Evolutionary conservation across 192 early-diverging fungal genomes (phyloP).

Genomic region (Podila verticillata): DNA sequence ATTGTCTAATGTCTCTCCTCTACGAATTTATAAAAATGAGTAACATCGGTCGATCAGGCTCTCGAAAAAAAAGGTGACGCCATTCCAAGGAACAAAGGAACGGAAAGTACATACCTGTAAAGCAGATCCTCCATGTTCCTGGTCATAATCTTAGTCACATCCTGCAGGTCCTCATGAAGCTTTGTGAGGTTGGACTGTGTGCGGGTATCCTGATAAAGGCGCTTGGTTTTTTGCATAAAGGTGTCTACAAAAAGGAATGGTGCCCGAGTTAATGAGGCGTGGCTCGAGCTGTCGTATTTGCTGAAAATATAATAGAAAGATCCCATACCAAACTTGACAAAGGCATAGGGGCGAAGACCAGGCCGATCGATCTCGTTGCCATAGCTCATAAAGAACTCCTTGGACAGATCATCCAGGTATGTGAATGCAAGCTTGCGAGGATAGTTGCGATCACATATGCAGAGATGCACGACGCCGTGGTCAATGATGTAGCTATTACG

Average conservation of each 20-base stretch:
- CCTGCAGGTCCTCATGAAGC: constrained; percentile 94
- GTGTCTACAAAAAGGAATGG: constrained; percentile 71
- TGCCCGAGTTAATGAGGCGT: too few relatives aligned
- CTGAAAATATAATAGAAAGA: background rate
- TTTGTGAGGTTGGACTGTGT: constrained; percentile 92
- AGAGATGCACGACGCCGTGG: constrained; percentile 92
- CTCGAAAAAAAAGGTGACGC: too few relatives aligned
- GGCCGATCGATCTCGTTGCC: constrained; percentile 87
- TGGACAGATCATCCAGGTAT: constrained; percentile 94
- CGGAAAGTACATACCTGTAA: constrained; percentile 74
- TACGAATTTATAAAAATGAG: too few relatives aligned
- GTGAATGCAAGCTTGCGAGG: constrained; percentile 94
- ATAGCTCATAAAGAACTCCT: constrained; percentile 94
- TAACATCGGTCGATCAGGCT: too few relatives aligned
- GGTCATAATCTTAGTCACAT: constrained; percentile 98
- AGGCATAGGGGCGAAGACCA: constrained; percentile 93
- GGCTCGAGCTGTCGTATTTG: too few relatives aligned
- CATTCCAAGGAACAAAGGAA: too few relatives aligned
- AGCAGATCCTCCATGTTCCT: constrained; percentile 97
- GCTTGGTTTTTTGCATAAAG: constrained; percentile 98
- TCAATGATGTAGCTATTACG: constrained; percentile 88
- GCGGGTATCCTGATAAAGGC: constrained; percentile 94
- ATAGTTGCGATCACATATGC: constrained; percentile 93
- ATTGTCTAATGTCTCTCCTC: constrained; percentile 67
- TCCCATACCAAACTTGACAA: constrained; percentile 90